These are phyloP conservation scores for Colletotrichum cereale DNA, from an alignment of 2,329 filamentous ascomycete genomes.

Conservation along the genomic window DNA sequence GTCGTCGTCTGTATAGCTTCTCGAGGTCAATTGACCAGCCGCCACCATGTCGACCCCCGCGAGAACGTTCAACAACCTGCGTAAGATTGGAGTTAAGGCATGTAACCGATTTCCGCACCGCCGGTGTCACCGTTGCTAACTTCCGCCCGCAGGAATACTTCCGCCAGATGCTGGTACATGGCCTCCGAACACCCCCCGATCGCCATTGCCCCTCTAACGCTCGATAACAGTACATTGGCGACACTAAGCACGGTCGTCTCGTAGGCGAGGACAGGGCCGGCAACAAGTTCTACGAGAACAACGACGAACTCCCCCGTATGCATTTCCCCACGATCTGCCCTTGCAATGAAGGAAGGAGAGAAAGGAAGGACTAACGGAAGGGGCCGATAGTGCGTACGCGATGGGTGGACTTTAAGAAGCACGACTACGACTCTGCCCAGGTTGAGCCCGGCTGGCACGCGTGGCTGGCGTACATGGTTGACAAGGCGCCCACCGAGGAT, in stretches of 20 bases:
- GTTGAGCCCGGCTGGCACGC: constrained; percentile 98
- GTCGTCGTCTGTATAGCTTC: constrained; percentile 38
- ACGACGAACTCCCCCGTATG: constrained; percentile 91
- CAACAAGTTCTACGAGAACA: constrained; percentile 98
- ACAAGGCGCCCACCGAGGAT: constrained; percentile 86
- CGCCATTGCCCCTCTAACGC: constrained; percentile 34
- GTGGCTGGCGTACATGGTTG: constrained; percentile 95
- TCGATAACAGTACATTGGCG: constrained; percentile 72
- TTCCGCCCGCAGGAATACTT: constrained; percentile 77
- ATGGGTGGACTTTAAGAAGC: constrained; percentile 97
- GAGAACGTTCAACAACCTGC: constrained; percentile 88
- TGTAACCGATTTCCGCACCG: constrained; percentile 38
- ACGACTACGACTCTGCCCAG: constrained; percentile 85
- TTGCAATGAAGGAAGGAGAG: neutral
- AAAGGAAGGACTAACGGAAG: constrained; percentile 33
- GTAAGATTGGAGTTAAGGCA: constrained; percentile 90
- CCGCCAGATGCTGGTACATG: constrained; percentile 91
- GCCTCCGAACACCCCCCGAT: constrained; percentile 42
- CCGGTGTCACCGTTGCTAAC: constrained; percentile 30
- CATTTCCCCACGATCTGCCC: constrained; percentile 28
- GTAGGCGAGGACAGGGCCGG: constrained; percentile 90
- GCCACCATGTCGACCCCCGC: constrained; percentile 88
- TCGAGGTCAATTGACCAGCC: constrained; percentile 50
- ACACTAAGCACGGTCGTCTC: constrained; percentile 93
- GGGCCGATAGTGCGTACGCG: constrained; percentile 81